Evolutionary conservation across 2,329 filamentous ascomycete genomes (phyloP).

Genomic region (Knufia petricola): DNA sequence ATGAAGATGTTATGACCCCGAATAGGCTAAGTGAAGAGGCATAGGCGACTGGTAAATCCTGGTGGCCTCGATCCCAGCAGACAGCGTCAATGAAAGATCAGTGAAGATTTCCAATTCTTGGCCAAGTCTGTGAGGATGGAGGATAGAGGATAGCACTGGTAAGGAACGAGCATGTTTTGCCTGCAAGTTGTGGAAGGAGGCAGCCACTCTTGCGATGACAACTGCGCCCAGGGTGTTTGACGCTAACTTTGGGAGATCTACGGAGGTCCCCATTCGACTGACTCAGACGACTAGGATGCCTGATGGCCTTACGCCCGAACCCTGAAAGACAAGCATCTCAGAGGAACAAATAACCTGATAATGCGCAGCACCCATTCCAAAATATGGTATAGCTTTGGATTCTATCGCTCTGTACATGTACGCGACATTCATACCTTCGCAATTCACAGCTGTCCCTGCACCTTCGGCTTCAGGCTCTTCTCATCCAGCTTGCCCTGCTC

Average conservation of each 20-base stretch:
- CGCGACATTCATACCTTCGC: background rate
- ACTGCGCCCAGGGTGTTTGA: too few relatives aligned
- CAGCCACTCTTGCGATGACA: background rate
- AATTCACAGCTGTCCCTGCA: slow-evolving; percentile 7
- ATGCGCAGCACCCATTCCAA: too few relatives aligned
- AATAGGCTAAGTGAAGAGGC: background rate
- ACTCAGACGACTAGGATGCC: too few relatives aligned
- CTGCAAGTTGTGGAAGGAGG: too few relatives aligned
- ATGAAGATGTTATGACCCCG: too few relatives aligned
- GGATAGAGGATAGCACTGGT: background rate
- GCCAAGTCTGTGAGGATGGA: background rate
- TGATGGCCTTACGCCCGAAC: background rate
- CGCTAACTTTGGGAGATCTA: too few relatives aligned
- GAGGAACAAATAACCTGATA: too few relatives aligned
- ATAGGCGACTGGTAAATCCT: background rate
- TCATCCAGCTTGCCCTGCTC: slow-evolving; percentile 9
- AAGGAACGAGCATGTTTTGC: too few relatives aligned
- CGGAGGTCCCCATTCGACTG: background rate
- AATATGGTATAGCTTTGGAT: too few relatives aligned
- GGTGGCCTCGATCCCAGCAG: background rate
- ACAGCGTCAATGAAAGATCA: slow-evolving; percentile 8
- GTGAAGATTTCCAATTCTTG: slow-evolving; percentile 10
- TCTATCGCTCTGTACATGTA: background rate
- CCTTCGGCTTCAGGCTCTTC: slow-evolving; percentile 8
- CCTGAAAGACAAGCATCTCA: too few relatives aligned